Evolutionary conservation across 305 asterid species (phyloP).

Genomic region (Fraxinus velutina): DNA sequence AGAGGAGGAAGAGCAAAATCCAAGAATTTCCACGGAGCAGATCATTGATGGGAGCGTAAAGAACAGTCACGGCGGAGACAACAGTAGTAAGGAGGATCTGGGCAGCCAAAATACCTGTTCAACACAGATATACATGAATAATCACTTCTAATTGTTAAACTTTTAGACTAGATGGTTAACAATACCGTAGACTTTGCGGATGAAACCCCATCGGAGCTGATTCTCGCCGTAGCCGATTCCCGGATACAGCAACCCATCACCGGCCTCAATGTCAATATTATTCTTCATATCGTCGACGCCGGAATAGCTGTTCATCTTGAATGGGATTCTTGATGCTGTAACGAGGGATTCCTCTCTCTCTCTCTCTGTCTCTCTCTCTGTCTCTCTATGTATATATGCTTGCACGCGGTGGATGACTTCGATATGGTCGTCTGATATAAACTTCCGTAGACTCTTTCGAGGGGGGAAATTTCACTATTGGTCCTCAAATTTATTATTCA

Average conservation of each 20-base stretch:
- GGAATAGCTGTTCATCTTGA: slow-evolving; percentile 41
- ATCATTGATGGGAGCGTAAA: slow-evolving; percentile 76
- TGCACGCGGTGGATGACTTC: not conserved
- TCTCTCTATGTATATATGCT: not conserved
- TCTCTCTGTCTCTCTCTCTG: not conserved
- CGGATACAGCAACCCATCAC: slow-evolving; percentile 62
- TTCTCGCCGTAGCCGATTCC: slow-evolving; percentile 89
- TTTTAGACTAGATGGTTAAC: not conserved
- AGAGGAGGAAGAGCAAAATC: slow-evolving; percentile 60
- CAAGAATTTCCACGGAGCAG: slow-evolving; percentile 70
- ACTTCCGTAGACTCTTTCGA: not conserved
- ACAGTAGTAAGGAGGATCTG: slow-evolving; percentile 84
- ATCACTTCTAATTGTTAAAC: not conserved
- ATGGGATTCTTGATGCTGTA: not conserved
- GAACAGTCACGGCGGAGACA: slow-evolving; percentile 66
- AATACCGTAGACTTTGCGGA: slow-evolving; percentile 84
- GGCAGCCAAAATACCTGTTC: slow-evolving; percentile 55
- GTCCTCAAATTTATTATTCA: not conserved
- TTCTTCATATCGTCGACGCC: slow-evolving; percentile 36
- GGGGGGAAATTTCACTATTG: not conserved
- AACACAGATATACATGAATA: not conserved
- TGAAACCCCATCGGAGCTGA: slow-evolving; percentile 94
- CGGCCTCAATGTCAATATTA: slow-evolving; percentile 73
- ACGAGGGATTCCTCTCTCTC: not conserved
- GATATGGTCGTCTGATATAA: no score